Evolutionary conservation across 139 green algal species (phyloP).

Genomic region (Eudorina sp.): DNA sequence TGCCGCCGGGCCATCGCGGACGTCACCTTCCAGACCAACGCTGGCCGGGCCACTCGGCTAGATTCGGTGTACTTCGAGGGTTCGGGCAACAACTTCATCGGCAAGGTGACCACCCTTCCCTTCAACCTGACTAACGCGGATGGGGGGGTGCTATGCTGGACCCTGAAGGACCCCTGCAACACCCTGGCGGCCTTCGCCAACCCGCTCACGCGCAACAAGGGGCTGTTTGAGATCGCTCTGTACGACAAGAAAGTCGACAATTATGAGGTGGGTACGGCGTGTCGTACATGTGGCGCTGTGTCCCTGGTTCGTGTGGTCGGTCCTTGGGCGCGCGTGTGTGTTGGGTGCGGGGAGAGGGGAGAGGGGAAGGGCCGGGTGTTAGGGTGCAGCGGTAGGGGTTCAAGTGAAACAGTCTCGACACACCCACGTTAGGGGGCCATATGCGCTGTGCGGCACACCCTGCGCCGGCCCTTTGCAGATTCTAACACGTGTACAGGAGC

Average conservation of each 20-base stretch:
- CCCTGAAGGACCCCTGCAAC: not conserved
- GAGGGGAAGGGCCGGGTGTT: too few relatives aligned
- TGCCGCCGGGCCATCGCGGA: constrained; percentile 1
- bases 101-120: constrained; percentile 31
- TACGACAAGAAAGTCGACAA: constrained; percentile 41
- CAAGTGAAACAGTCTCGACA: too few relatives aligned
- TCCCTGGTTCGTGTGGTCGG: too few relatives aligned
- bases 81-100: not conserved
- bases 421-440: too few relatives aligned
- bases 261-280: constrained; percentile 19
- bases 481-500: too few relatives aligned
- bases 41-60: not conserved
- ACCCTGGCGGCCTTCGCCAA: not conserved
- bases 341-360: too few relatives aligned
- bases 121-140: constrained; percentile 22
- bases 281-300: too few relatives aligned
- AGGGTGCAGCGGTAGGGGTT: too few relatives aligned
- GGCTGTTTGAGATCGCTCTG: constrained; percentile 29
- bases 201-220: not conserved
- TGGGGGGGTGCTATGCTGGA: constrained; percentile 2
- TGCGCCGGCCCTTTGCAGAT: too few relatives aligned
- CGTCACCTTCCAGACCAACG: not conserved
- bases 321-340: too few relatives aligned
- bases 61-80: constrained; percentile 28
- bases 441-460: too few relatives aligned